These are phyloP conservation scores for Excoecaria cochinchinensis DNA, from an alignment of 345 rosid species.

Conservation along the genomic window DNA sequence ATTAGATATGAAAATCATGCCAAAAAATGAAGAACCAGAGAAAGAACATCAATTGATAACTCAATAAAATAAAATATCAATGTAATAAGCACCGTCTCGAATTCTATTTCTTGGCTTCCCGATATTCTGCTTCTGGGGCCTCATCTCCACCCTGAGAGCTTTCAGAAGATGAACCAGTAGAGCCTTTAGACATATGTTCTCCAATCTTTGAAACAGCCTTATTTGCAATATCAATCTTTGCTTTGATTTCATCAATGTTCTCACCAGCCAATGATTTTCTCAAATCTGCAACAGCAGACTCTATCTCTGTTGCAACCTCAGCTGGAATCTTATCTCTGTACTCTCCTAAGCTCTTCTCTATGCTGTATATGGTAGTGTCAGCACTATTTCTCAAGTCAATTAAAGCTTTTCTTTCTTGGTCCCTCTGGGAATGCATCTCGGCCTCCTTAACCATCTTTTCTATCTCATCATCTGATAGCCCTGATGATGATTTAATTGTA, in stretches of 20 bases:
- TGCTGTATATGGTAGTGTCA: conserved; percentile 33
- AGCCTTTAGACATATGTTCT: conserved; percentile 34
- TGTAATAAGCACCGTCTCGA: too few species aligned
- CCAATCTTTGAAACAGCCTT: conserved; percentile 40
- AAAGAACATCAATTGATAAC: too few species aligned
- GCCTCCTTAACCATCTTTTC: conserved; percentile 44
- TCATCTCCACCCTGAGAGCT: conserved; percentile 27
- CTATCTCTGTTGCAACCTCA: conserved; percentile 32
- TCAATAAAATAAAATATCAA: too few species aligned
- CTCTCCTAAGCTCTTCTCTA: conserved; percentile 35
- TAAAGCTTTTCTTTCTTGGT: conserved; percentile 36
- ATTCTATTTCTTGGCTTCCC: conserved; percentile 38
- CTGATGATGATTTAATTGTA: conserved; percentile 48
- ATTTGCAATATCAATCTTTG: conserved; percentile 35
- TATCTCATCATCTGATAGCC: conserved; percentile 36
- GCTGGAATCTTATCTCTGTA: conserved; percentile 35
- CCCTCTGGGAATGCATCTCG: conserved; percentile 31
- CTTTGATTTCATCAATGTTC: conserved; percentile 26
- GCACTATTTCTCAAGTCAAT: conserved; percentile 34
- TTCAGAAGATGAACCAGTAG: conserved; percentile 20
- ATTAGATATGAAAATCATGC: too few species aligned
- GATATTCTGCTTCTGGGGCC: conserved; percentile 36
- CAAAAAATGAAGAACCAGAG: too few species aligned
- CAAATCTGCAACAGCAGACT: conserved; percentile 31
- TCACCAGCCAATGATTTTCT: conserved; percentile 31